Percentiles rank a stretch among this genome's conserved stretches.
Conservation (phyloP, 1,139 yeast species). For the Candida sanyaensis region DNA sequence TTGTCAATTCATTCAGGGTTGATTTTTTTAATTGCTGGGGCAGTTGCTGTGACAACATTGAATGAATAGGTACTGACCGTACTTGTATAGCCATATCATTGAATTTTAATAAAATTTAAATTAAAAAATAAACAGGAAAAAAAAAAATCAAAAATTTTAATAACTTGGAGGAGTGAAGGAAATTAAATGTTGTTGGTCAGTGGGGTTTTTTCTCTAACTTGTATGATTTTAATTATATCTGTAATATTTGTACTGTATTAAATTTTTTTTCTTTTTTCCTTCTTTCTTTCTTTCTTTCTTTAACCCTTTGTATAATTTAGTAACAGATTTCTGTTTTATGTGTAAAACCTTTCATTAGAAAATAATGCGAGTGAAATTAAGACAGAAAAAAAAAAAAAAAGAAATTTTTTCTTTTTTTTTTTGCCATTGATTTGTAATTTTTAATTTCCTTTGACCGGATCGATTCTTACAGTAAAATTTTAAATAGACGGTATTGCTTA, state of each 20-base stretch:
- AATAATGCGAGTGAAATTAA: not conserved
- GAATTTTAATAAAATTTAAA: no score
- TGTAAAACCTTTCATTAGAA: not conserved
- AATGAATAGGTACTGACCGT: not conserved
- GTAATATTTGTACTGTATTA: not conserved
- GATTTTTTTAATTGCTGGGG: not conserved
- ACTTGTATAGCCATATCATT: slow-evolving; percentile 2
- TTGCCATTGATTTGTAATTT: not conserved
- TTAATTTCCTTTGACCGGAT: not conserved
- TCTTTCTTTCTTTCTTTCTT: no score
- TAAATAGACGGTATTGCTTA: not conserved
- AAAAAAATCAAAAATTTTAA: no score
- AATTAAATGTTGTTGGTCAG: no score
- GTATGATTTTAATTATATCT: not conserved
- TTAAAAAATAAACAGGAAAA: no score
- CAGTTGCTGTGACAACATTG: slow-evolving; percentile 3
- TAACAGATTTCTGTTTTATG: no score
- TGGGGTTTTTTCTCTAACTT: not conserved
- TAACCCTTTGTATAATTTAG: not conserved
- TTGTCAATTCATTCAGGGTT: slow-evolving; percentile 1
- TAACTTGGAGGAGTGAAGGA: no score
- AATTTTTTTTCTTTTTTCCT: not conserved
- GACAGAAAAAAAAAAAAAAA: not conserved
- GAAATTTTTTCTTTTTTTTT: not conserved
- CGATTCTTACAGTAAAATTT: not conserved